Conservation (phyloP, 2,329 filamentous ascomycete species). For the Talaromyces sp. region DNA sequence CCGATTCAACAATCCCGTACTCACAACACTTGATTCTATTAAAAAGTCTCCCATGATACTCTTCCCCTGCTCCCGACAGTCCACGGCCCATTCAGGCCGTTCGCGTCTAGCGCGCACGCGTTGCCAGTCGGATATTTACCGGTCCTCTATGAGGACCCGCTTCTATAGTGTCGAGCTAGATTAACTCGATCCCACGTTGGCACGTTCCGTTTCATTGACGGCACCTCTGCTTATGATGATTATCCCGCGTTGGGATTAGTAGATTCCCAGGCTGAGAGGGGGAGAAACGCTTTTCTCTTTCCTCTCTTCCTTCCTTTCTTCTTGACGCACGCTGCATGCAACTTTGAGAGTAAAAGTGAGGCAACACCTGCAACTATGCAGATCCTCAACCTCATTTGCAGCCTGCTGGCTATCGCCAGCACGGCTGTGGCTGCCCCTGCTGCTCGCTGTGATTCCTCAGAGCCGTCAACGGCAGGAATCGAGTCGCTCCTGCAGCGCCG, state of each 20-base stretch:
- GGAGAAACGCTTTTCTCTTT: not conserved
- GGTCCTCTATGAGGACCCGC: not conserved
- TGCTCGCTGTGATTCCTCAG: not conserved
- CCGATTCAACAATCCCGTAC: too few relatives aligned
- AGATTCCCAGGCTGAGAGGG: not conserved
- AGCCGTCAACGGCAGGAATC: conserved; percentile 24
- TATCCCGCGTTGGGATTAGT: conserved; percentile 1
- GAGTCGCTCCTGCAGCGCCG: conserved; percentile 26
- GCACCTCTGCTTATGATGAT: not conserved
- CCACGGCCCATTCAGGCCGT: too few relatives aligned
- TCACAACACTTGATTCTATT: too few relatives aligned
- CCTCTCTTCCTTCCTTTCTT: not conserved
- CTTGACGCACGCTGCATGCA: not conserved
- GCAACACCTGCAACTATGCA: not conserved
- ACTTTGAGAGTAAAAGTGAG: not conserved
- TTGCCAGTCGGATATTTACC: too few relatives aligned
- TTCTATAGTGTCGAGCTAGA: not conserved
- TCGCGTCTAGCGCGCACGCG: too few relatives aligned
- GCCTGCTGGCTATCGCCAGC: not conserved
- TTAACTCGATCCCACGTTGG: not conserved
- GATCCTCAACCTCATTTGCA: not conserved
- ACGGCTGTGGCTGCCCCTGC: not conserved
- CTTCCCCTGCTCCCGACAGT: too few relatives aligned
- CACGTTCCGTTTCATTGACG: not conserved
- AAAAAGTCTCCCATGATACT: too few relatives aligned